These are phyloP conservation scores for Alternaria brassicae DNA, from an alignment of 2,329 filamentous ascomycete species.

Conservation along the genomic window DNA sequence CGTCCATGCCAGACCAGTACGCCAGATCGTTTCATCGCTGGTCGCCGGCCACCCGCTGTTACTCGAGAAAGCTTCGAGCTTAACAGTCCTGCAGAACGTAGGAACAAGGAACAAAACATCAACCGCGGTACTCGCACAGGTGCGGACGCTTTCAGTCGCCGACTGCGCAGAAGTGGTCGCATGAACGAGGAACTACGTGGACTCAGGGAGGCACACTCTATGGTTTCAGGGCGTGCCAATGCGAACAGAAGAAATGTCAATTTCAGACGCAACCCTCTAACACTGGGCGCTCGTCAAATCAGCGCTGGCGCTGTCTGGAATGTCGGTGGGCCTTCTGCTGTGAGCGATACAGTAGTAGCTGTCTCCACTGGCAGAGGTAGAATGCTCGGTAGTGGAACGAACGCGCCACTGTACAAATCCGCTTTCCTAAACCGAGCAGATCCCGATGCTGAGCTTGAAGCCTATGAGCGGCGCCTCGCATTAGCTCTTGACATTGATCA, in stretches of 20 bases:
- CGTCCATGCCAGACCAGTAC: conserved; percentile 39
- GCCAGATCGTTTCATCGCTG: conserved; percentile 67
- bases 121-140: conserved; percentile 53
- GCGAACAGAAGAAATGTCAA: conserved; percentile 27
- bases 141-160: conserved; percentile 63
- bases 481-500: conserved; percentile 82
- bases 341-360: conserved; percentile 57
- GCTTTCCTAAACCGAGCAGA: conserved; percentile 61
- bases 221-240: conserved; percentile 30
- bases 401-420: conserved; percentile 69
- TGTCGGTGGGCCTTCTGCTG: conserved; percentile 73
- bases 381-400: conserved; percentile 72
- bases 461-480: conserved; percentile 77
- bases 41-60: conserved; percentile 51
- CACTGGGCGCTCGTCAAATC: conserved; percentile 52
- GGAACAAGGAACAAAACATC: conserved; percentile 57
- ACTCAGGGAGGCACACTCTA: conserved; percentile 43
- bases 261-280: conserved; percentile 32
- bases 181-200: conserved; percentile 43
- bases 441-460: conserved; percentile 67
- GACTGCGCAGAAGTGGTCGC: conserved; percentile 42
- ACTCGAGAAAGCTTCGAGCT: conserved; percentile 60
- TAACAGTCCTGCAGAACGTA: conserved; percentile 56
- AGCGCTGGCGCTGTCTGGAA: conserved; percentile 78
- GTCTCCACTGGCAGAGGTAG: conserved; percentile 69